Percentiles rank a stretch among this genome's conserved stretches.
Evolutionary conservation across 148 eudicot genomes (phyloP).

Genomic region (Polygonum maritimum): DNA sequence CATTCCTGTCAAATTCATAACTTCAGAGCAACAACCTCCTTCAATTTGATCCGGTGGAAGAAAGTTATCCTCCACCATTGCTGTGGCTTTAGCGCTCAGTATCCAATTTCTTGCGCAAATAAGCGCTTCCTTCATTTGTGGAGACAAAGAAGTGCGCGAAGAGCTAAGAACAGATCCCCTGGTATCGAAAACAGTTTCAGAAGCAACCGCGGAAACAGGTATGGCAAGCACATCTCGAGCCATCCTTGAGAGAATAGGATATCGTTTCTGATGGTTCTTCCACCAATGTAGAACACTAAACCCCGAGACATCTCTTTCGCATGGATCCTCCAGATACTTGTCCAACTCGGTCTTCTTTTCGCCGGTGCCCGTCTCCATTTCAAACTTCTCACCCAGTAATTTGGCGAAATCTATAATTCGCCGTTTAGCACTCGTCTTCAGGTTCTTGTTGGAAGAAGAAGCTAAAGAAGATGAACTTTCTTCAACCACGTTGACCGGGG

Average conservation of each 20-base stretch:
- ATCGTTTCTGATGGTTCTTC: background rate
- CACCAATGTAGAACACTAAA: background rate
- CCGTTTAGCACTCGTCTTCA: background rate
- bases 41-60: background rate
- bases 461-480: background rate
- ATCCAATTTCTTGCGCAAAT: slow-evolving; percentile 10
- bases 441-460: background rate
- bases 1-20: background rate
- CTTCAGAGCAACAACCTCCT: background rate
- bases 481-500: background rate
- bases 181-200: background rate
- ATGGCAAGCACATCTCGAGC: slow-evolving; percentile 13
- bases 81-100: background rate
- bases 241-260: slow-evolving; percentile 8
- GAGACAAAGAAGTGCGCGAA: slow-evolving; percentile 7
- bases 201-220: background rate
- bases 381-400: background rate
- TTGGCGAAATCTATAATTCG: background rate
- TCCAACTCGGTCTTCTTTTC: background rate
- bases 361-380: background rate
- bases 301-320: background rate
- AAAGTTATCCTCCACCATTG: background rate
- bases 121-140: slow-evolving; percentile 9
- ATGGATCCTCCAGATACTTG: background rate
- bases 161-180: background rate